Conservation (phyloP, 306 rosid species). For the Myrica gale region DNA sequence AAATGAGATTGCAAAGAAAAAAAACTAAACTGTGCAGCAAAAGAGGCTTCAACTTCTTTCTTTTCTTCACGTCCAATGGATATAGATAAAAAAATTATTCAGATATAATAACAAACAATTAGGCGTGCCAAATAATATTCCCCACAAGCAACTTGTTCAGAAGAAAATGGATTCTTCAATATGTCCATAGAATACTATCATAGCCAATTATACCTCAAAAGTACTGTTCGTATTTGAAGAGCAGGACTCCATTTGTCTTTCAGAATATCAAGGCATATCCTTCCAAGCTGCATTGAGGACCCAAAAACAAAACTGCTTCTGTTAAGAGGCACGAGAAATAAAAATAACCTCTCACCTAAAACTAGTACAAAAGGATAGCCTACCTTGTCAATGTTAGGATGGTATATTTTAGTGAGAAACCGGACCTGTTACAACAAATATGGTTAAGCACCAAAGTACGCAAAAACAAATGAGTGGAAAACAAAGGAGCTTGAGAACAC, state of each 20-base stretch:
- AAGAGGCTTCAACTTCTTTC: not conserved
- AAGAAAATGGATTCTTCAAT: not conserved
- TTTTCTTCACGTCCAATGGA: not conserved
- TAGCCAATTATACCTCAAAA: conserved; percentile 58
- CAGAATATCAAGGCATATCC: conserved; percentile 90
- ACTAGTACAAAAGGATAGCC: conserved; percentile 14
- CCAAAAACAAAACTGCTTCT: not conserved
- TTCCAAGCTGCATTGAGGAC: conserved; percentile 61
- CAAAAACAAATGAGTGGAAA: conserved; percentile 16
- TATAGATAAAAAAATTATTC: not conserved
- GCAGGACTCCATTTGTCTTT: conserved; percentile 96
- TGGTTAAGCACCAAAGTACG: not conserved
- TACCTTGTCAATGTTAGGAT: conserved; percentile 98
- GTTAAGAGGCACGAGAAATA: conserved; percentile 15
- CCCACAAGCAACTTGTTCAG: conserved; percentile 12
- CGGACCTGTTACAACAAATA: conserved; percentile 62
- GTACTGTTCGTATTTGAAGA: conserved; percentile 87
- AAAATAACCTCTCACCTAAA: not conserved
- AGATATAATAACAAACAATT: not conserved
- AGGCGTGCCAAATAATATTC: not conserved
- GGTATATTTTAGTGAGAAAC: conserved; percentile 92
- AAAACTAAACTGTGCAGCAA: not conserved
- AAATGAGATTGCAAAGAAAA: not conserved
- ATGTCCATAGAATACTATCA: not conserved
- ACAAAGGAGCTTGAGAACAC: not conserved